phyloP scores from a whole-genome alignment of 768 basidiomycete genomes.

The Pleurotus ostreatus region DNA sequence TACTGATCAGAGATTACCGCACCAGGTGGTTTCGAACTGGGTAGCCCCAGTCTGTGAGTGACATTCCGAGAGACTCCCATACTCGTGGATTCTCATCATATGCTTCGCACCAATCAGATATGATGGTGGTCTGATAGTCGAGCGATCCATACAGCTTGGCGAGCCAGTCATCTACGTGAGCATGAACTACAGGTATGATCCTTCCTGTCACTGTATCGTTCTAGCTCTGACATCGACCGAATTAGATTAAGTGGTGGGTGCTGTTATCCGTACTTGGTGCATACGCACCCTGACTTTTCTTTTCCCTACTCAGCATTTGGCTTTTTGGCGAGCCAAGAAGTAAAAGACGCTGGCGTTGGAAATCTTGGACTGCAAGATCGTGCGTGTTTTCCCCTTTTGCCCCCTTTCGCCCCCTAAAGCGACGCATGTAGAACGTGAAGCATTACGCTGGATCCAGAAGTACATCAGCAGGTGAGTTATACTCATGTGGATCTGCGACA shows the following conservation, averaged over 20 bases:
- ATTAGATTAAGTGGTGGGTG: not conserved
- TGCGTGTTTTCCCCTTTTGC: slow-evolving; percentile 21
- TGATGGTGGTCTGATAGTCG: slow-evolving; percentile 1
- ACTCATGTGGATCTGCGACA: not conserved
- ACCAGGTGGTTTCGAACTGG: slow-evolving; percentile 17
- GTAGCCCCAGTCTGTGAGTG: slow-evolving; percentile 14
- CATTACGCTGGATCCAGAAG: slow-evolving; percentile 58
- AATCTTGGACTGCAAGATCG: slow-evolving; percentile 62
- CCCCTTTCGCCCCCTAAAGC: slow-evolving; percentile 5
- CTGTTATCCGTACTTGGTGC: not conserved
- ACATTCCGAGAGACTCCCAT: not conserved
- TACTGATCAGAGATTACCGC: not conserved
- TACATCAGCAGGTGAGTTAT: slow-evolving; percentile 34
- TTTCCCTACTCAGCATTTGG: slow-evolving; percentile 27
- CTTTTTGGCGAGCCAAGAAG: slow-evolving; percentile 36
- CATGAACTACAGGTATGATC: slow-evolving; percentile 5
- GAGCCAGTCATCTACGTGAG: slow-evolving; percentile 5
- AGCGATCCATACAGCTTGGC: slow-evolving; percentile 1
- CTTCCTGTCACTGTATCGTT: not conserved
- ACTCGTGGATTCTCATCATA: not conserved
- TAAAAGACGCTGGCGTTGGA: slow-evolving; percentile 37
- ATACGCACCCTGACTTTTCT: too few species aligned
- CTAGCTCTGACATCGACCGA: not conserved
- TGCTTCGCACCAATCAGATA: not conserved
- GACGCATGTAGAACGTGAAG: slow-evolving; percentile 38